Conservation (phyloP, 140 eudicot species). For the Anethum foeniculum region DNA sequence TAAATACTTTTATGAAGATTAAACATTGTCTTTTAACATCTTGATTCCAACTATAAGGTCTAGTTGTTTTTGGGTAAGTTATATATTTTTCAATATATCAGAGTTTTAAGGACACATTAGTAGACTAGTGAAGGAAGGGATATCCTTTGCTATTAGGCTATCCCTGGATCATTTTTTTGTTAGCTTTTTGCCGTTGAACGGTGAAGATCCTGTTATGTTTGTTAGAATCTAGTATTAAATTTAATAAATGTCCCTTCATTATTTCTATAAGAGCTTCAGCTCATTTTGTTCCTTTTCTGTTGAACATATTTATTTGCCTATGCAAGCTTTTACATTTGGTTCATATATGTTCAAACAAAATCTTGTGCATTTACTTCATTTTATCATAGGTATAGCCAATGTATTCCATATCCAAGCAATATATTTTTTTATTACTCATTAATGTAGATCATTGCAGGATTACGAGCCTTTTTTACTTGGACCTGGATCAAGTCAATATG, state of each 20-base stretch:
- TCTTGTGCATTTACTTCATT: background rate
- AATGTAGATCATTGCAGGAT: conserved; percentile 27
- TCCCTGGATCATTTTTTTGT: background rate
- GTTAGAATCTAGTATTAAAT: background rate
- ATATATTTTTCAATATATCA: background rate
- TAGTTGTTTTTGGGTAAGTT: background rate
- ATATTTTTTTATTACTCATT: background rate
- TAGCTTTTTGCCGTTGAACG: background rate
- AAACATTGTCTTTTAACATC: background rate
- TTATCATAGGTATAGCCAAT: background rate
- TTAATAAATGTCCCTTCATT: background rate
- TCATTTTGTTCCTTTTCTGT: background rate
- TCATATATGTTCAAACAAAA: background rate
- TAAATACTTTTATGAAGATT: background rate
- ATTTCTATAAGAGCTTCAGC: background rate
- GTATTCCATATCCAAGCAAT: background rate
- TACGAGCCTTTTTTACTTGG: conserved; percentile 37
- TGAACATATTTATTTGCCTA: background rate
- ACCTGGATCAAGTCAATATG: conserved; percentile 39
- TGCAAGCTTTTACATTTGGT: background rate
- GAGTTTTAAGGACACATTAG: background rate
- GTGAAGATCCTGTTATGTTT: background rate
- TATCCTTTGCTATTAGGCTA: background rate
- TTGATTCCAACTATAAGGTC: background rate
- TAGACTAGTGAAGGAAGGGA: background rate